Conservation (phyloP, 1,139 yeast species). For the Hansenula lynferdii region DNA sequence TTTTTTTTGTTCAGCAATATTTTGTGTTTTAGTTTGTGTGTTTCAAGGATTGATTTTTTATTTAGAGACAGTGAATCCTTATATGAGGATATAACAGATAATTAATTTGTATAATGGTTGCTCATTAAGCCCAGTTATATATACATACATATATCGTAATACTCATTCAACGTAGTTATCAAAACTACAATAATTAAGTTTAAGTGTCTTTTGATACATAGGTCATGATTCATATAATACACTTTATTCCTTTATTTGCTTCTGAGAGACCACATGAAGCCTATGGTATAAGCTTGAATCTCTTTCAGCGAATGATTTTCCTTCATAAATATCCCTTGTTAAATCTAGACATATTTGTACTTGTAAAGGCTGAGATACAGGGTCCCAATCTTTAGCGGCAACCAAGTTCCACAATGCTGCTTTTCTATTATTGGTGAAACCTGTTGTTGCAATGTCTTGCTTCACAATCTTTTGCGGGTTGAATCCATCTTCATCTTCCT, state of each 20-base stretch:
- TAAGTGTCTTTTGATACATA: too few relatives aligned
- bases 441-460: conserved; percentile 37
- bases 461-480: conserved; percentile 37
- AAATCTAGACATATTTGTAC: conserved; percentile 14
- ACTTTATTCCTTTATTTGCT: conserved; percentile 5
- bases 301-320: conserved; percentile 12
- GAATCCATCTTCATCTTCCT: conserved; percentile 11
- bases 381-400: conserved; percentile 71
- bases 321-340: conserved; percentile 9
- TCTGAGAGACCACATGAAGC: conserved; percentile 4
- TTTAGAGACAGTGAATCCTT: too few relatives aligned
- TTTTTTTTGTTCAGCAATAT: too few relatives aligned
- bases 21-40: too few relatives aligned
- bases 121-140: too few relatives aligned
- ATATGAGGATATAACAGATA: too few relatives aligned
- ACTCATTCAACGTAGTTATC: too few relatives aligned
- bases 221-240: too few relatives aligned
- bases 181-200: too few relatives aligned
- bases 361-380: conserved; percentile 24
- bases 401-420: conserved; percentile 76
- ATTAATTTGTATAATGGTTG: too few relatives aligned
- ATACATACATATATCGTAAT: too few relatives aligned
- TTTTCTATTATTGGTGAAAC: conserved; percentile 62
- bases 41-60: too few relatives aligned
- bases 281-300: conserved; percentile 20